Conservation (phyloP, 2,329 filamentous ascomycete genomes). For the Botryotinia globosa region DNA sequence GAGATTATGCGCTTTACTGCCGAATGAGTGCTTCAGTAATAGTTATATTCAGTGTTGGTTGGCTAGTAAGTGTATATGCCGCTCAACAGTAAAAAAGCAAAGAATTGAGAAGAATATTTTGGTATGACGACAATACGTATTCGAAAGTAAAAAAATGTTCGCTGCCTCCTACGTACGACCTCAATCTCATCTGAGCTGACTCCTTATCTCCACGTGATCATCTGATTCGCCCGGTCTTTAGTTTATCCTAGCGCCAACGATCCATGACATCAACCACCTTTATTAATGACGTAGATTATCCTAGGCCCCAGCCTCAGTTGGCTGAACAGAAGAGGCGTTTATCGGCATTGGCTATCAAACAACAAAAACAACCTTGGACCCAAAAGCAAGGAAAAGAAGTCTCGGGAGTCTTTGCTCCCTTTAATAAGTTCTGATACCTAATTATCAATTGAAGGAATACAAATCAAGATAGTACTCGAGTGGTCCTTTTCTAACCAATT, state of each 20-base stretch:
- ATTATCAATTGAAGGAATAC: background rate
- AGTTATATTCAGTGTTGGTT: background rate
- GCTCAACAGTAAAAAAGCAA: background rate
- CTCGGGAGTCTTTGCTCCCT: background rate
- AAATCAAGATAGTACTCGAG: background rate
- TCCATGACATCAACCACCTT: background rate
- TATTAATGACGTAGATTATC: background rate
- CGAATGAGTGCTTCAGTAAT: too few relatives aligned
- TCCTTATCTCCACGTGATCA: background rate
- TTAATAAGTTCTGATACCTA: slow-evolving; percentile 7
- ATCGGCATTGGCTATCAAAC: background rate
- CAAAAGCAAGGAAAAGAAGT: slow-evolving; percentile 6
- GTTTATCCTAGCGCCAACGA: background rate
- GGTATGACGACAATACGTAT: background rate
- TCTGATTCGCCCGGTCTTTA: background rate
- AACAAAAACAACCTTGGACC: background rate
- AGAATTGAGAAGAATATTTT: background rate
- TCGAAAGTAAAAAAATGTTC: background rate
- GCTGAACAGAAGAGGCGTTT: background rate
- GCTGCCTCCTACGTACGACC: background rate
- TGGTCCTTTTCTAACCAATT: background rate
- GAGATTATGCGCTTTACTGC: background rate
- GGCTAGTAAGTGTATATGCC: background rate
- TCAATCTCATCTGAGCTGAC: background rate
- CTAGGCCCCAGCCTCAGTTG: background rate